Evolutionary conservation across 306 rosid species (phyloP).

Genomic region (Boehmeria nivea): DNA sequence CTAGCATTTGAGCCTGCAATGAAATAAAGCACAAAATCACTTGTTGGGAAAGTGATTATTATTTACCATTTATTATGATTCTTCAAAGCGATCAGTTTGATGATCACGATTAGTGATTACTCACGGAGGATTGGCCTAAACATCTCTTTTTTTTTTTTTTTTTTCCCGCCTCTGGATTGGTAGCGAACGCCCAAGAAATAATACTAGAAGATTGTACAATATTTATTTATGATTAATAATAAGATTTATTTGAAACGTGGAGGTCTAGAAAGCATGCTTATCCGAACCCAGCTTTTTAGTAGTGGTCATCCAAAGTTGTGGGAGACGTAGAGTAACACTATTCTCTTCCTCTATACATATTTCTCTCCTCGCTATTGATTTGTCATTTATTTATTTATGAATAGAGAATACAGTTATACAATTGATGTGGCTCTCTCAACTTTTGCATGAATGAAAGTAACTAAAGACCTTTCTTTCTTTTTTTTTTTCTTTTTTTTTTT

Average conservation of each 20-base stretch:
- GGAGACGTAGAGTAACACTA: not conserved
- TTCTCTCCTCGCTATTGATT: too few relatives aligned
- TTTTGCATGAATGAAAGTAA: too few relatives aligned
- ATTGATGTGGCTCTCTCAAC: too few relatives aligned
- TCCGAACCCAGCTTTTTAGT: not conserved
- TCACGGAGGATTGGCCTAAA: slow-evolving; percentile 51
- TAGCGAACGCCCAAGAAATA: not conserved
- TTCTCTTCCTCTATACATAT: not conserved
- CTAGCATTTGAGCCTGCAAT: slow-evolving; percentile 45
- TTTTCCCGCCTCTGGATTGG: slow-evolving; percentile 23
- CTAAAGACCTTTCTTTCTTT: too few relatives aligned
- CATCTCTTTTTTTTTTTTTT: slow-evolving; percentile 30
- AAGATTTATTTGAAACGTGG: slow-evolving; percentile 1
- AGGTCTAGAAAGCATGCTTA: not conserved
- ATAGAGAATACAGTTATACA: too few relatives aligned
- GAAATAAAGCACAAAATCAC: not conserved
- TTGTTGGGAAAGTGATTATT: too few relatives aligned
- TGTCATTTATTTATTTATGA: not conserved
- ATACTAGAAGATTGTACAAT: not conserved
- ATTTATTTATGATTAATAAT: not conserved
- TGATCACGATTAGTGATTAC: not conserved
- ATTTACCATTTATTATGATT: too few relatives aligned
- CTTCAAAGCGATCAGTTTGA: too few relatives aligned
- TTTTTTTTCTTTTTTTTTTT: too few relatives aligned
- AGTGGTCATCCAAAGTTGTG: slow-evolving; percentile 8